Evolutionary conservation across 176 grass and related monocot genomes (phyloP), one percentile per base, ranked within the genome.

Genomic region (Musa schizocarpa): DNA sequence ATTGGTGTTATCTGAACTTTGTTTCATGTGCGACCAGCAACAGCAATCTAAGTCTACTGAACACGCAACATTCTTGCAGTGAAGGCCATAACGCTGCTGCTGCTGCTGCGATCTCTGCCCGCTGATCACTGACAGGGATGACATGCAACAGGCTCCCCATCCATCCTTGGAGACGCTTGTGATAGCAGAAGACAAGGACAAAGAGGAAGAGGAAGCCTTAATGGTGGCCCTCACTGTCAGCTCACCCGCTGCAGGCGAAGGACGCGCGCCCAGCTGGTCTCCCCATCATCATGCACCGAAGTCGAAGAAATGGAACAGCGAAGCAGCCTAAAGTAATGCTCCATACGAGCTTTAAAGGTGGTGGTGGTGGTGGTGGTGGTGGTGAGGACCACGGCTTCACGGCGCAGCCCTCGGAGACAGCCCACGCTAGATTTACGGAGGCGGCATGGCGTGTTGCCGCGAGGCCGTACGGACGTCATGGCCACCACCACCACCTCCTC

Each of bases 381-480:
- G 49, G 62, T 25, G 56, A 73, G 68, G 79, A 74, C 55, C 69
- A 81, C 79, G 69, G 69, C 49, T 74, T 73, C 53, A 34, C 34
- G 34, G 34, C 34, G 34, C 34, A 43, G 34, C 34, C 34, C 34
- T 43, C 34, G 34, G 34, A 80, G 78, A 80, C 78, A 80, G 65
- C 43, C 57, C 57, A 72, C 64, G 78, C 78, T 80, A 73, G 73
- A 76, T 76, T 82, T 77, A 83, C 81, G 74, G 81, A 63, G 74
- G 81, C 53, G 74, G 70, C 65, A 73, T 20, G 23, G 68, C 17
- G 68, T 52, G 68, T 48, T 25, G 53, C 73, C 49, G 75, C 53
- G 8, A 50, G 50, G 20, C 20, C 68, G 43, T 70, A 50, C 68
- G 68, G 48, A 50, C 14, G 29, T 73, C 71, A 26, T 13, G 11